Conservation (phyloP, 495 filamentous ascomycete genomes). For the Lepidopterella palustris region DNA sequence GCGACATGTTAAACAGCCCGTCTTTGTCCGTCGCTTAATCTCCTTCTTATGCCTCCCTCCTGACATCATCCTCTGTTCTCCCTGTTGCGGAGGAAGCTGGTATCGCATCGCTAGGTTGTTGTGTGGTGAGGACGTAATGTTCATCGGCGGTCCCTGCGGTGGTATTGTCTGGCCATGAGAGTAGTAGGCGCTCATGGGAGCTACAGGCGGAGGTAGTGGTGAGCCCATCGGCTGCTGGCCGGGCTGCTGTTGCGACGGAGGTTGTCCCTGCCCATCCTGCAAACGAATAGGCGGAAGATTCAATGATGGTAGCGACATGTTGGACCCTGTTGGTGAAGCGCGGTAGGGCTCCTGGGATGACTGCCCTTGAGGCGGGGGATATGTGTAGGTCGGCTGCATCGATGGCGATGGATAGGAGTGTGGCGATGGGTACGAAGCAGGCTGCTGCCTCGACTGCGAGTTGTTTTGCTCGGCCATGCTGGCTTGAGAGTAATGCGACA, state of each 20-base stretch:
- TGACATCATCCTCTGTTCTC: conserved; percentile 56
- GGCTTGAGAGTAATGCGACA: conserved; percentile 6
- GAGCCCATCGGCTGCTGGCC: conserved; percentile 35
- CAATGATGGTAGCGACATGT: conserved; percentile 45
- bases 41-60: conserved; percentile 93
- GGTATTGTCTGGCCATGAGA: conserved; percentile 33
- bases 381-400: conserved; percentile 49
- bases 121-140: conserved; percentile 38
- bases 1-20: conserved; percentile 92
- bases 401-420: conserved; percentile 52
- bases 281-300: conserved; percentile 60
- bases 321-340: conserved; percentile 45
- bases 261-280: conserved; percentile 39
- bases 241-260: conserved; percentile 25
- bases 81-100: conserved; percentile 51
- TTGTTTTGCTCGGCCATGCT: conserved; percentile 17
- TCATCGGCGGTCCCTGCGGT: conserved; percentile 36
- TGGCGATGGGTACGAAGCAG: conserved; percentile 49
- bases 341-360: conserved; percentile 43
- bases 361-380: conserved; percentile 47
- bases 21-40: conserved; percentile 97
- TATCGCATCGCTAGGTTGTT: conserved; percentile 53
- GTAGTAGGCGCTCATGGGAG: conserved; percentile 33
- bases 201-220: conserved; percentile 35
- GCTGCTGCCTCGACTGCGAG: conserved; percentile 26